Evolutionary conservation across 164 flowering plant genomes (phyloP).

Genomic region (Litsea cubeba): DNA sequence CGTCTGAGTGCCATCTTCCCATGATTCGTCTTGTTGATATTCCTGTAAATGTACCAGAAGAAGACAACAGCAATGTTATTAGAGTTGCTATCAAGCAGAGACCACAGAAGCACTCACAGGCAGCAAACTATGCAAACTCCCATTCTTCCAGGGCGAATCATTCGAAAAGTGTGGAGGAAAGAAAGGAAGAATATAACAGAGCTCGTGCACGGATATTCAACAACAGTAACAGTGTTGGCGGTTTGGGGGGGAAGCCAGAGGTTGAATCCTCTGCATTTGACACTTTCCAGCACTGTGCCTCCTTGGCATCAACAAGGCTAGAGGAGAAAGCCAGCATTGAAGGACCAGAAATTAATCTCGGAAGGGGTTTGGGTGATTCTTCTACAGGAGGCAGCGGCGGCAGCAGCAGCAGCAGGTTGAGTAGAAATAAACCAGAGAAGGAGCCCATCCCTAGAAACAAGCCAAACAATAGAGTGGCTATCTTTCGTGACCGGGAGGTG

Average conservation of each 20-base stretch:
- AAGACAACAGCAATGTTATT: slow-evolving; percentile 37
- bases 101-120: slow-evolving; percentile 52
- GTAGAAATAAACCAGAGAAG: slow-evolving; percentile 60
- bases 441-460: slow-evolving; percentile 62
- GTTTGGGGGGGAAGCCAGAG: slow-evolving; percentile 37
- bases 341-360: slow-evolving; percentile 41
- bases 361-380: slow-evolving; percentile 43
- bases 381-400: slow-evolving; percentile 23
- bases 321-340: slow-evolving; percentile 51
- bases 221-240: slow-evolving; percentile 25
- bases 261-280: slow-evolving; percentile 41
- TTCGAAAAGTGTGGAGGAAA: slow-evolving; percentile 88
- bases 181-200: slow-evolving; percentile 91
- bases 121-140: slow-evolving; percentile 25
- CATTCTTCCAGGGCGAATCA: slow-evolving; percentile 44
- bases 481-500: slow-evolving; percentile 89
- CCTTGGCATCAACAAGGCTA: slow-evolving; percentile 24
- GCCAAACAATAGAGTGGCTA: slow-evolving; percentile 80
- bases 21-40: slow-evolving; percentile 81
- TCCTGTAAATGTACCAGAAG: slow-evolving; percentile 66
- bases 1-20: slow-evolving; percentile 65
- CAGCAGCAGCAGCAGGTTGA: slow-evolving; percentile 41
- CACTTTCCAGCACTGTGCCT: slow-evolving; percentile 33
- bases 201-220: slow-evolving; percentile 94
- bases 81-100: slow-evolving; percentile 94